Conservation (phyloP, 805 yeast species). For the Tetrapisispora namnaoensis region DNA sequence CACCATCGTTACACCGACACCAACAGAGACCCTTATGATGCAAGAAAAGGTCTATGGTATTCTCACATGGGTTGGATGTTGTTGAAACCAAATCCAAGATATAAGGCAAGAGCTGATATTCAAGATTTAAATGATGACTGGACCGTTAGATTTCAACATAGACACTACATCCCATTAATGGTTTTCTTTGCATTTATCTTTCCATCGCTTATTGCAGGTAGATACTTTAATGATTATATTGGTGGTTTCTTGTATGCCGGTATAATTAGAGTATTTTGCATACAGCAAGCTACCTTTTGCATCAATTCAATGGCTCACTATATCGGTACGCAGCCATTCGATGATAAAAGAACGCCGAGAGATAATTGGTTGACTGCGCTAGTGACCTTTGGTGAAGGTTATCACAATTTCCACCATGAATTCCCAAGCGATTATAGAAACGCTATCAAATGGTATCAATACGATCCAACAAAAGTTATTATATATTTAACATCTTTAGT, state of each 20-base stretch:
- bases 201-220: constrained; percentile 51
- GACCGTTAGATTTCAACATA: constrained; percentile 73
- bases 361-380: constrained; percentile 73
- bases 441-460: constrained; percentile 81
- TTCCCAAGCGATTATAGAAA: constrained; percentile 85
- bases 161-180: constrained; percentile 63
- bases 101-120: constrained; percentile 73
- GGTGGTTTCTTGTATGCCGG: constrained; percentile 79
- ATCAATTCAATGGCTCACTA: constrained; percentile 81
- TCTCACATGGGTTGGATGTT: constrained; percentile 86
- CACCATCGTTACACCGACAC: constrained; percentile 86
- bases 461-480: constrained; percentile 66
- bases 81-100: constrained; percentile 68
- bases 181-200: constrained; percentile 46
- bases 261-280: constrained; percentile 53
- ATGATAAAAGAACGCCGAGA: constrained; percentile 79
- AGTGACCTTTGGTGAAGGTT: constrained; percentile 83
- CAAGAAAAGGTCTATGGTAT: constrained; percentile 75
- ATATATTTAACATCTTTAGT: constrained; percentile 51
- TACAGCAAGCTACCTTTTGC: constrained; percentile 82
- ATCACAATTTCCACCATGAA: constrained; percentile 86
- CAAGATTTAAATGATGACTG: constrained; percentile 70
- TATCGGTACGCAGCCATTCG: constrained; percentile 80
- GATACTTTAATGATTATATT: constrained; percentile 46
- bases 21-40: constrained; percentile 75